Base-by-base conservation (phyloP, 2,329 filamentous ascomycete species). In the Canariomyces notabilis region DNA sequence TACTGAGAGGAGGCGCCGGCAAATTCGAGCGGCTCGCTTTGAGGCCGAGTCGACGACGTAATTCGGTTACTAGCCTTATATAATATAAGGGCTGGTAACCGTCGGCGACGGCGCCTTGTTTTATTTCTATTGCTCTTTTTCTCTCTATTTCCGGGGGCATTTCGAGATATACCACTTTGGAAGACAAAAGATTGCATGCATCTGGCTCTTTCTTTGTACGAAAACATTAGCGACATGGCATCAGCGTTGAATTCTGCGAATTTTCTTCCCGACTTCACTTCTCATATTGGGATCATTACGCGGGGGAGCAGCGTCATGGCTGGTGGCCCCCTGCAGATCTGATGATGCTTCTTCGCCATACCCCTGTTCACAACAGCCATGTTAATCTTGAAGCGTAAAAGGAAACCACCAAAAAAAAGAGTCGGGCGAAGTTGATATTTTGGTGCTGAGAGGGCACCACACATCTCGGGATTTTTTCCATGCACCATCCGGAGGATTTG, bases 121-220 rank as follows among this genome's bases (percentile, higher is more conserved):
- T 48, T 36, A 48, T 29, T 46, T 45, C 46, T 50, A 47, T 38
- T 44, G 37, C 46, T 51, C 34, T 50, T 54, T 50, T 55, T 52
- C 49, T 47, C 36, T 50, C 53, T 43, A 46, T 20, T 54, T 56
- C 20, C 32, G 22, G 36, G 53, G 50, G 49, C 47, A 53, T 53
- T 49, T 56, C 45, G 58, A 61, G 59, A 54, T 68, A 63, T 67
- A 65, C 60, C 61, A 65, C 62, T 61, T 61, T 61, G 63, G 63
- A 66, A 68, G 62, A 62, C 64, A 63, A 65, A 68, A 67, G 66
- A 68, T 67, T 68, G 64, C 64, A 59, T 68, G 66, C 59, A 68
- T 67, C 64, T 64, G 64, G 64, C 64, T 65, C 66, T 66, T 60
- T 59, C 57, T 62, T 57, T 53, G 54, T 42, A 42, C 53, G 49